A percentile compares a stretch with the other conserved stretches of the same genome.
phyloP scores from a whole-genome alignment of 169 alveolate species.

The Eimeria sp. region DNA sequence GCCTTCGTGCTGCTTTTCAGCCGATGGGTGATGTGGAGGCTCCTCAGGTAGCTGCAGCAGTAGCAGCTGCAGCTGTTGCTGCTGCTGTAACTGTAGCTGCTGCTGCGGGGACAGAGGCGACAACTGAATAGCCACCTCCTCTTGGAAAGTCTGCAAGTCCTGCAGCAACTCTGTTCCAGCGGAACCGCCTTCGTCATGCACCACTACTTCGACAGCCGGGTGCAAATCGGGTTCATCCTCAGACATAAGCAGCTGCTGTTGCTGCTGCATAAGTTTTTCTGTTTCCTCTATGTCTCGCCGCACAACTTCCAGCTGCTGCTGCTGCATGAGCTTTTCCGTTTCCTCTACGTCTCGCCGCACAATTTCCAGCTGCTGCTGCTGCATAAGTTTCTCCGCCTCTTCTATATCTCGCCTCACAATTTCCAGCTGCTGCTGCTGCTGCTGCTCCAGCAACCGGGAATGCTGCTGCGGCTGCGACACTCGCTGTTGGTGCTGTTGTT shows the following conservation, averaged over 20 bases:
- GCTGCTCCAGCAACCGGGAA: neutral
- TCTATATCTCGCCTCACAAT: too few species aligned
- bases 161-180: constrained; percentile 1
- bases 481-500: neutral
- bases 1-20: neutral
- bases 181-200: neutral
- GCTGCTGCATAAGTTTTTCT: too few species aligned
- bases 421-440: too few species aligned
- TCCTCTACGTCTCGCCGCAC: neutral
- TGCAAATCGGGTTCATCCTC: neutral
- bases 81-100: too few species aligned
- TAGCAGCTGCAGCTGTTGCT: constrained; percentile 14
- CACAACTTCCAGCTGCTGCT: too few species aligned
- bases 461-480: constrained; percentile 14
- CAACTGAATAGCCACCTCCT: neutral
- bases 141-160: neutral
- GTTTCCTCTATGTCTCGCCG: too few species aligned
- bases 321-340: neutral
- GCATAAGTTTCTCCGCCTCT: too few species aligned
- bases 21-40: neutral
- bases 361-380: constrained; percentile 15
- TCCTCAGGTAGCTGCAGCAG: constrained; percentile 7
- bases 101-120: neutral
- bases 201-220: constrained; percentile 28
- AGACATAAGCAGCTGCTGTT: neutral